A percentile compares a stretch with the other conserved stretches of the same genome.
phyloP scores from a whole-genome alignment of 768 basidiomycete species.

The Tricholoma terreum region DNA sequence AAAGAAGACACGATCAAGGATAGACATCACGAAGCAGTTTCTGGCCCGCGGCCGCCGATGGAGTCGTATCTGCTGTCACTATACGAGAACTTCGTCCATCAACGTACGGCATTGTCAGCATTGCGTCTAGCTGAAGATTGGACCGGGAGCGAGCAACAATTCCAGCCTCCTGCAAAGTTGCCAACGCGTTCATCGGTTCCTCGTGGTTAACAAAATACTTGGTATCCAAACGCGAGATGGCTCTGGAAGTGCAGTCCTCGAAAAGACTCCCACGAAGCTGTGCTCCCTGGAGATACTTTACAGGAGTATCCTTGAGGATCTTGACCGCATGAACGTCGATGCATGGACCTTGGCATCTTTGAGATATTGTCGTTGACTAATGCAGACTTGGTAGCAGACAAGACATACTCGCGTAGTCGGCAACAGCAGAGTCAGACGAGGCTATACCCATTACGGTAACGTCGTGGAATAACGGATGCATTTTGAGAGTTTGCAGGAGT shows the following conservation, averaged over 20 bases:
- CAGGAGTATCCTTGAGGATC: neutral
- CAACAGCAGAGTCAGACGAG: constrained; percentile 31
- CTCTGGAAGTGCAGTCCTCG: constrained; percentile 6
- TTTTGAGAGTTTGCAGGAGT: constrained; percentile 18
- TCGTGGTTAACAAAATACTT: constrained; percentile 30
- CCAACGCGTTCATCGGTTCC: constrained; percentile 24
- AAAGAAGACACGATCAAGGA: too few relatives aligned
- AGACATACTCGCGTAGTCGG: constrained; percentile 25
- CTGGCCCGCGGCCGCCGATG: too few relatives aligned
- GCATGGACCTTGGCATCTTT: neutral
- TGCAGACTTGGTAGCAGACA: neutral
- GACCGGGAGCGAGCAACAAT: constrained; percentile 61
- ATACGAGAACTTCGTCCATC: too few relatives aligned
- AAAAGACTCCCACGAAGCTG: neutral
- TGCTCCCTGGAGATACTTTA: neutral
- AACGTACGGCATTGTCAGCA: too few relatives aligned
- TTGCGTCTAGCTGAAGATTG: constrained; percentile 39
- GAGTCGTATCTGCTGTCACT: too few relatives aligned
- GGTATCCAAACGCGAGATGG: constrained; percentile 25
- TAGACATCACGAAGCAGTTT: neutral
- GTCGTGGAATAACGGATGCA: neutral
- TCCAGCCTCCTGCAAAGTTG: constrained; percentile 14
- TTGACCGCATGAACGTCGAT: neutral
- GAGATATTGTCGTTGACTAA: neutral
- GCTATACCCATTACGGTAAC: constrained; percentile 27